phyloP scores from a whole-genome alignment of 805 yeast genomes.

The Yarrowia deformans region DNA sequence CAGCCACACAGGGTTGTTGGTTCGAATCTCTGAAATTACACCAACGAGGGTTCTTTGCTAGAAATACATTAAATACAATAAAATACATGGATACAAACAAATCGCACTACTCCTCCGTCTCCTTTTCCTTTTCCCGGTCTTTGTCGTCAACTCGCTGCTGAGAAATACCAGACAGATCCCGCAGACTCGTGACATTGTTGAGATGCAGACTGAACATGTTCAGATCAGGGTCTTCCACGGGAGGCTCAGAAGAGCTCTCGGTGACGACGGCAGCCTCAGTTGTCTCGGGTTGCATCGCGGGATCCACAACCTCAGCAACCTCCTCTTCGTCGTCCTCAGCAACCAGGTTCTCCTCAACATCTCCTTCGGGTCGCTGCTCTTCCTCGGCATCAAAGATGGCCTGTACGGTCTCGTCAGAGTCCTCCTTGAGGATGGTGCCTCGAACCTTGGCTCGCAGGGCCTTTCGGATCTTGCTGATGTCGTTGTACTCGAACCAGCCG shows the following conservation, averaged over 20 bases:
- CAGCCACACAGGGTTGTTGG: neutral
- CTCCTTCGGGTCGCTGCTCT: conserved; percentile 47
- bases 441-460: conserved; percentile 68
- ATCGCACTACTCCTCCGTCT: neutral
- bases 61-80: conserved; percentile 20
- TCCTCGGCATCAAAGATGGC: conserved; percentile 42
- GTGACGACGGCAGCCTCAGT: conserved; percentile 11
- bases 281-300: conserved; percentile 21
- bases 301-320: conserved; percentile 16
- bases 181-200: conserved; percentile 32
- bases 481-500: conserved; percentile 80
- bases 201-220: conserved; percentile 32
- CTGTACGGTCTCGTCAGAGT: conserved; percentile 17
- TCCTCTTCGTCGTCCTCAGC: conserved; percentile 33
- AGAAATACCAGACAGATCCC: conserved; percentile 32
- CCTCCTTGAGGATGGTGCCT: conserved; percentile 16
- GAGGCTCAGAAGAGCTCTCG: neutral
- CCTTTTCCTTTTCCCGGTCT: conserved; percentile 3
- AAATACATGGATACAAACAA: conserved; percentile 4
- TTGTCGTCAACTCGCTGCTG: conserved; percentile 33
- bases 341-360: conserved; percentile 20
- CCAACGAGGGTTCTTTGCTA: neutral
- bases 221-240: conserved; percentile 23
- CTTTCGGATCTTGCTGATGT: conserved; percentile 68
- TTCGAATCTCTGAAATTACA: neutral